Base-by-base conservation (phyloP, 257 asterid genomes). In the Solanum pimpinellifolium region DNA sequence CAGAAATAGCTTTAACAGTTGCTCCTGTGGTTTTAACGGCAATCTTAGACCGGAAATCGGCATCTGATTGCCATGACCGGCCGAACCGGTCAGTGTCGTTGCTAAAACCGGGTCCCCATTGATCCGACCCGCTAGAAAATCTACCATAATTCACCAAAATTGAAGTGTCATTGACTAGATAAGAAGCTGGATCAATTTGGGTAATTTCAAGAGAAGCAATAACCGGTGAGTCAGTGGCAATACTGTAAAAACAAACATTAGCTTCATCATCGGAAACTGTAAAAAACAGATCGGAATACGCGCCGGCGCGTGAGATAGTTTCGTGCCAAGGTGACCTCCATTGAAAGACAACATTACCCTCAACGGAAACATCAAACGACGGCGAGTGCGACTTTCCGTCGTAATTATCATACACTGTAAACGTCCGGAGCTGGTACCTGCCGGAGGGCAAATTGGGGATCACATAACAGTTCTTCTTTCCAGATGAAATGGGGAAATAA, bases 251-350 rank as follows among this genome's bases (percentile, higher is more conserved):
- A 89, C 99, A 97, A 2, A 97, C 86, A 86, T 97, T 97, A 5
- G 90, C 93, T 11, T 86, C 85, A 83, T 92, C 65, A 13, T 92
- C 65, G 6, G 86, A 84, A 13, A 91, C 88, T 75, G 92, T 68
- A 27, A 95, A 93, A 87, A 97, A 93, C 87, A 97, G 95, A 90
- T 96, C 99, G 68, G 99, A 93, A 86, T 96, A 96, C 84, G 98
- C 98, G 83, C 98, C 99, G 86, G 91, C 90, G 88, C 98, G 92
- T 20, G 98, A 87, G 73, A 90, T 86, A 1, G 88, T 27, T 27
- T 93, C 98, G 11, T 92, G 84, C 99, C 99, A 97, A 15, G 99
- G 99, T 9, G 95, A 95, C 35, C 98, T 89, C 97, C 98, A 97
- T 10, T 97, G 94, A 59, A 93, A 96, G 75, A 96, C 99, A 23